A percentile compares a stretch with the other conserved stretches of the same genome.
Evolutionary conservation across 805 yeast species (phyloP).

Genomic region (Isabelozyma pseudorhagii): DNA sequence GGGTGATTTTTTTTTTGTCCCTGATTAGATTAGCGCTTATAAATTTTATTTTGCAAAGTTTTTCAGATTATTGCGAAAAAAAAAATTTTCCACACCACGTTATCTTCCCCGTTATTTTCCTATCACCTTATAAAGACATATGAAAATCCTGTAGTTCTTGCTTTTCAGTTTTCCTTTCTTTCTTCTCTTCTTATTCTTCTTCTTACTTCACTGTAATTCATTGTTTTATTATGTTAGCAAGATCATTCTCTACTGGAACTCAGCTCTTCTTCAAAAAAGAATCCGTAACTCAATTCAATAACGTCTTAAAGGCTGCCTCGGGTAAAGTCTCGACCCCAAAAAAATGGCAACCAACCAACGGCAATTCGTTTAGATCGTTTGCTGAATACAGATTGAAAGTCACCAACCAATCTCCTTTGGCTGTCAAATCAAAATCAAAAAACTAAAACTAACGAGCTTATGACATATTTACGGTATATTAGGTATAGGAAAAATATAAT

Average conservation of each 20-base stretch:
- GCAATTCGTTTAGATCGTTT: slow-evolving; percentile 39
- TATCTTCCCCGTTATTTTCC: background rate
- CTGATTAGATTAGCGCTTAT: background rate
- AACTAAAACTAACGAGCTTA: background rate
- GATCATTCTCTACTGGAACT: slow-evolving; percentile 21
- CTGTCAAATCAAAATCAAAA: slow-evolving; percentile 15
- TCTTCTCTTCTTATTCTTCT: background rate
- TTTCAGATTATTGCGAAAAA: background rate
- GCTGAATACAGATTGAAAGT: slow-evolving; percentile 44
- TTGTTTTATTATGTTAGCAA: slow-evolving; percentile 3
- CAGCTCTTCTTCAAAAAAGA: slow-evolving; percentile 25
- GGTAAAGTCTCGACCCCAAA: slow-evolving; percentile 9
- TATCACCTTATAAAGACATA: background rate
- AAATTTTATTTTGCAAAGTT: background rate
- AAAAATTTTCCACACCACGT: background rate
- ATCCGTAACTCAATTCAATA: slow-evolving; percentile 8
- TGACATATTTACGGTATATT: background rate
- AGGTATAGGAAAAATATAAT: background rate
- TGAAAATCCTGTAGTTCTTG: background rate
- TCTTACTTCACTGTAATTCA: too few relatives aligned
- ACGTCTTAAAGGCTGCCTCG: slow-evolving; percentile 4
- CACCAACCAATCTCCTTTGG: slow-evolving; percentile 40
- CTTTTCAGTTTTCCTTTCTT: too few relatives aligned
- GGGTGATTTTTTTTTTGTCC: background rate
- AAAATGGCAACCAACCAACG: slow-evolving; percentile 38